Evolutionary conservation across 1,139 yeast species (phyloP).

Genomic region (Debaryomyces sp.): DNA sequence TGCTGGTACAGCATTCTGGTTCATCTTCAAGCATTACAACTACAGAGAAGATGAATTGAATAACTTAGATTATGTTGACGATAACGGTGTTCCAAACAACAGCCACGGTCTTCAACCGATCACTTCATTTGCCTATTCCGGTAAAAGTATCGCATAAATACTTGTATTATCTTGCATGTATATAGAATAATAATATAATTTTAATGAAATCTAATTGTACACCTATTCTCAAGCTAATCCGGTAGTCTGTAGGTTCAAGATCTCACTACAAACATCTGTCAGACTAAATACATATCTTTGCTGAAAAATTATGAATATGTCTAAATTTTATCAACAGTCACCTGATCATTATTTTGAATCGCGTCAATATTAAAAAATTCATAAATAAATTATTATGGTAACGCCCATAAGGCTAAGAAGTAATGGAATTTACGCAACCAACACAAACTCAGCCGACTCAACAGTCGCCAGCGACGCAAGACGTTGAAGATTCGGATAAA

Average conservation of each 20-base stretch:
- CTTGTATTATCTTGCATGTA: conserved; percentile 1
- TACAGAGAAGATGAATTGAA: conserved; percentile 63
- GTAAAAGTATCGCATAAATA: conserved; percentile 19
- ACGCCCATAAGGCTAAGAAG: not conserved
- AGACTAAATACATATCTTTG: not conserved
- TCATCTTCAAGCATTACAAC: conserved; percentile 59
- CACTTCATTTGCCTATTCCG: conserved; percentile 26
- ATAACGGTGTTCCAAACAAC: conserved; percentile 12
- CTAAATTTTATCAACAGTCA: not conserved
- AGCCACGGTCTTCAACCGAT: conserved; percentile 22
- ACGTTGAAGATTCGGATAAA: conserved; percentile 29
- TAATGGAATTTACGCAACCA: conserved; percentile 42
- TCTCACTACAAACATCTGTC: not conserved
- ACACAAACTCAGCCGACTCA: conserved; percentile 73
- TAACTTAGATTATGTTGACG: conserved; percentile 46
- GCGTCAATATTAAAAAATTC: conserved; percentile 2
- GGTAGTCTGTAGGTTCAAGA: not conserved
- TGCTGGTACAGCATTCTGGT: conserved; percentile 67
- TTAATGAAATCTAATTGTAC: not conserved
- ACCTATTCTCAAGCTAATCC: not conserved
- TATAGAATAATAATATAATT: not conserved
- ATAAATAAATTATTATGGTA: not conserved
- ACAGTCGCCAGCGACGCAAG: conserved; percentile 49
- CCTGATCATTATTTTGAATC: conserved; percentile 1
- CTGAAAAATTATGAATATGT: not conserved